Evolutionary conservation across 306 rosid genomes (phyloP).

Genomic region (Medicago ruthenica): DNA sequence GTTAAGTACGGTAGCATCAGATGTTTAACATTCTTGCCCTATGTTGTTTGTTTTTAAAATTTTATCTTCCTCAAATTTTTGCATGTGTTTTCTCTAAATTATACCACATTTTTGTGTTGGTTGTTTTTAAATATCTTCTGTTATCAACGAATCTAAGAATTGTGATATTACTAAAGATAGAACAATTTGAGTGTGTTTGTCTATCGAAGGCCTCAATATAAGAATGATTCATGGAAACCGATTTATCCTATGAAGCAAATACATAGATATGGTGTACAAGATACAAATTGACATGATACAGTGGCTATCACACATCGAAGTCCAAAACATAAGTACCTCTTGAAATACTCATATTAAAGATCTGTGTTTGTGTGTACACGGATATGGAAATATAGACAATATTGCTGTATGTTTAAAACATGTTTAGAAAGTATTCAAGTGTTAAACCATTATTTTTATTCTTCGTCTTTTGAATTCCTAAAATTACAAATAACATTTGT

Average conservation of each 20-base stretch:
- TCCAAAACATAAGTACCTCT: conserved; percentile 7
- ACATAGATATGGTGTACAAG: conserved; percentile 11
- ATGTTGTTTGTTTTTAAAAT: conserved; percentile 15
- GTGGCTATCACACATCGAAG: background rate
- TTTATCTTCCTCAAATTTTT: conserved; percentile 2
- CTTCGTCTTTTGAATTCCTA: background rate
- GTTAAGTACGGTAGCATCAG: conserved; percentile 37
- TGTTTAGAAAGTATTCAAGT: conserved; percentile 1
- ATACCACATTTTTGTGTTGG: conserved; percentile 15
- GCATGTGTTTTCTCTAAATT: conserved; percentile 21
- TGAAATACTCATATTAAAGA: background rate
- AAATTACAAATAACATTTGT: background rate
- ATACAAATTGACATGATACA: conserved; percentile 18
- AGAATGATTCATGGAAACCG: conserved; percentile 1
- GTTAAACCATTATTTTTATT: background rate
- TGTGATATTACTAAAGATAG: background rate
- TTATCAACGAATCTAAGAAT: conserved; percentile 17
- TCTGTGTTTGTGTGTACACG: background rate
- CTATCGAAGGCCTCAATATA: background rate
- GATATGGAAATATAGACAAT: background rate
- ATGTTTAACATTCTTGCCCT: conserved; percentile 20
- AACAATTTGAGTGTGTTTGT: background rate
- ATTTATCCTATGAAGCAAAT: conserved; percentile 15
- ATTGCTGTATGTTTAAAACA: conserved; percentile 1
- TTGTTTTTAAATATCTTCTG: conserved; percentile 18